Conservation (phyloP, 2,329 filamentous ascomycete species). For the Phialophora tarda region DNA sequence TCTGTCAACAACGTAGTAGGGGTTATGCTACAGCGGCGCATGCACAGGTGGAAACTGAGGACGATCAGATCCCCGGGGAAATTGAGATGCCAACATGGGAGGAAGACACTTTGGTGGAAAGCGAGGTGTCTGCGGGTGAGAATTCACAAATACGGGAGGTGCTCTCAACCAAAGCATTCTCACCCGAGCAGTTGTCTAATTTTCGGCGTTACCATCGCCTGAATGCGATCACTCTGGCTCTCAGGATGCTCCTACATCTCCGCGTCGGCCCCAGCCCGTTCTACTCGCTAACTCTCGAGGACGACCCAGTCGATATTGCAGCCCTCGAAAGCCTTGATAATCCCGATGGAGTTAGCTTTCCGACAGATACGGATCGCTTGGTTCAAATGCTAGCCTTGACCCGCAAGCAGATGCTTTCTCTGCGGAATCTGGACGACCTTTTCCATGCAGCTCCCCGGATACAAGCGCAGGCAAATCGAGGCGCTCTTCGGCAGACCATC, state of each 20-base stretch:
- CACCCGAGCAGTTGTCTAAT: constrained; percentile 26
- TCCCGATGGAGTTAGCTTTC: not conserved
- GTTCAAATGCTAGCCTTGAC: constrained; percentile 28
- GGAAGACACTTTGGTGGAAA: not conserved
- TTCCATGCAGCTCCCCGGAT: constrained; percentile 22
- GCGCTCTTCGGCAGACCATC: constrained; percentile 22
- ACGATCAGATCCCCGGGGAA: constrained; percentile 16
- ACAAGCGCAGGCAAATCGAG: constrained; percentile 22
- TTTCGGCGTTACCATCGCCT: constrained; percentile 31
- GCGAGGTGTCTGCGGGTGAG: not conserved
- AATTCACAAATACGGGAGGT: constrained; percentile 5
- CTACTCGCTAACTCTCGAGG: constrained; percentile 22
- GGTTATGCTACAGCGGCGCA: constrained; percentile 29
- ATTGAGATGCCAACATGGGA: constrained; percentile 26
- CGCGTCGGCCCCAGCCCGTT: constrained; percentile 30
- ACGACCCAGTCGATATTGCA: constrained; percentile 20
- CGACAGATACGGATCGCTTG: constrained; percentile 25
- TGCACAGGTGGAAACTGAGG: constrained; percentile 4
- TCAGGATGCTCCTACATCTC: constrained; percentile 34
- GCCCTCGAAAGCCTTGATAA: constrained; percentile 4
- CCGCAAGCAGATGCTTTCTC: constrained; percentile 24
- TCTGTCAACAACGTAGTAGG: constrained; percentile 30
- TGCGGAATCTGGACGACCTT: constrained; percentile 21
- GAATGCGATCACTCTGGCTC: constrained; percentile 32
- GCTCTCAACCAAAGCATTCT: constrained; percentile 20